These are phyloP conservation scores for Neonectria neomacrospora DNA, from an alignment of 2,329 filamentous ascomycete genomes.

Conservation along the genomic window DNA sequence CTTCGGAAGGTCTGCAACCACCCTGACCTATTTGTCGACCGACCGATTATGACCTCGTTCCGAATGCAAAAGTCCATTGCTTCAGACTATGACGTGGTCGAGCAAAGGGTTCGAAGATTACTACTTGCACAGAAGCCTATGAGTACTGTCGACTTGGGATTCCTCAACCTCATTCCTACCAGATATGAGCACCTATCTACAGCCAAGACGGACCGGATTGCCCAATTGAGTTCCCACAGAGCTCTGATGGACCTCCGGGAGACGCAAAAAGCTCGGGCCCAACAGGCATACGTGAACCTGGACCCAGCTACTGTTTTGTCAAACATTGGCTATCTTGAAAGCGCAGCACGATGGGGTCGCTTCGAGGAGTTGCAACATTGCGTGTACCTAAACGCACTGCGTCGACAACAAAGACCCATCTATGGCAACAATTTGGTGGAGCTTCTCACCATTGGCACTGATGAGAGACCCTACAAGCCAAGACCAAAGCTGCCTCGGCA, in stretches of 20 bases:
- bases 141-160: conserved; percentile 74
- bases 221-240: conserved; percentile 76
- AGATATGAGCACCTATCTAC: conserved; percentile 74
- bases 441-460: conserved; percentile 72
- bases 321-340: conserved; percentile 78
- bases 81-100: conserved; percentile 78
- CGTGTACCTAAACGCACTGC: conserved; percentile 82
- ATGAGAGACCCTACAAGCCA: conserved; percentile 68
- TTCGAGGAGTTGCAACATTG: conserved; percentile 84
- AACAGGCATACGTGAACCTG: conserved; percentile 64
- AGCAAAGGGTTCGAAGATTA: conserved; percentile 74
- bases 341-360: conserved; percentile 72
- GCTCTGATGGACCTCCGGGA: conserved; percentile 77
- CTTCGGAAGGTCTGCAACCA: conserved; percentile 98
- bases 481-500: conserved; percentile 70
- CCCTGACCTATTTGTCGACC: conserved; percentile 94
- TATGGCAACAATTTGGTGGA: conserved; percentile 86
- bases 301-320: conserved; percentile 76
- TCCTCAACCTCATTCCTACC: conserved; percentile 82
- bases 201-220: conserved; percentile 63
- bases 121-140: conserved; percentile 72
- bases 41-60: conserved; percentile 96
- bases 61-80: conserved; percentile 85
- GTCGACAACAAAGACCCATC: conserved; percentile 81
- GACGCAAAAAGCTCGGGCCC: conserved; percentile 71